Percentiles rank a stretch among this genome's conserved stretches.
phyloP scores from a whole-genome alignment of 495 filamentous ascomycete species.

The Poronia punctata region DNA sequence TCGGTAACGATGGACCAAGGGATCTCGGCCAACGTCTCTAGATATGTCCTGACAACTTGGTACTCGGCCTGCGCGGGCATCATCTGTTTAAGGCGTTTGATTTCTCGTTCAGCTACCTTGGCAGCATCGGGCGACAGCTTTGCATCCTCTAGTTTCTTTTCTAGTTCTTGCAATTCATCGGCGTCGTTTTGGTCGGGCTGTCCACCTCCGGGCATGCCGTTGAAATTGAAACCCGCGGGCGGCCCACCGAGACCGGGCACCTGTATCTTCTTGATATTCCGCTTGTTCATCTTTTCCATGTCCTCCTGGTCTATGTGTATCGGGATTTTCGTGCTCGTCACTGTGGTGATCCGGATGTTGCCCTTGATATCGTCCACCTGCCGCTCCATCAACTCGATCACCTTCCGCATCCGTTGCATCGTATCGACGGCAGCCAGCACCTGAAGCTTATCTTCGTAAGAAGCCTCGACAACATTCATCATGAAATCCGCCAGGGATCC shows the following conservation, averaged over 20 bases:
- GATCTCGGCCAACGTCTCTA: constrained; percentile 91
- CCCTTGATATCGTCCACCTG: constrained; percentile 77
- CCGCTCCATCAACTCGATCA: constrained; percentile 70
- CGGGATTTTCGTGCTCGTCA: constrained; percentile 53
- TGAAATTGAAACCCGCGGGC: constrained; percentile 46
- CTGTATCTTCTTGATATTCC: constrained; percentile 45
- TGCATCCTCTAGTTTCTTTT: constrained; percentile 77
- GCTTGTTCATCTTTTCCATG: constrained; percentile 38
- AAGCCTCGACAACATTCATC: constrained; percentile 78
- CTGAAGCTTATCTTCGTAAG: constrained; percentile 81
- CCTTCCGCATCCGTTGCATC: constrained; percentile 66
- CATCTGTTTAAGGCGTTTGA: constrained; percentile 89
- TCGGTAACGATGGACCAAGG: constrained; percentile 86
- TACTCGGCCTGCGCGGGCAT: constrained; percentile 92
- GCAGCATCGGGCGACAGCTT: constrained; percentile 60
- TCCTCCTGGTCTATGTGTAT: constrained; percentile 40
- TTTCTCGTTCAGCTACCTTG: constrained; percentile 82
- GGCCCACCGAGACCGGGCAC: constrained; percentile 32
- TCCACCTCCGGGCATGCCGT: constrained; percentile 25
- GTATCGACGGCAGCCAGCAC: constrained; percentile 71
- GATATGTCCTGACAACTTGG: constrained; percentile 85
- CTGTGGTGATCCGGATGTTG: constrained; percentile 68
- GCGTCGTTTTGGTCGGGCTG: constrained; percentile 24
- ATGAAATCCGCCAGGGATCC: constrained; percentile 93
- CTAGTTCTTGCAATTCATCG: constrained; percentile 71